Base-by-base conservation (phyloP, 345 rosid species). In the Boechera divaricarpa region DNA sequence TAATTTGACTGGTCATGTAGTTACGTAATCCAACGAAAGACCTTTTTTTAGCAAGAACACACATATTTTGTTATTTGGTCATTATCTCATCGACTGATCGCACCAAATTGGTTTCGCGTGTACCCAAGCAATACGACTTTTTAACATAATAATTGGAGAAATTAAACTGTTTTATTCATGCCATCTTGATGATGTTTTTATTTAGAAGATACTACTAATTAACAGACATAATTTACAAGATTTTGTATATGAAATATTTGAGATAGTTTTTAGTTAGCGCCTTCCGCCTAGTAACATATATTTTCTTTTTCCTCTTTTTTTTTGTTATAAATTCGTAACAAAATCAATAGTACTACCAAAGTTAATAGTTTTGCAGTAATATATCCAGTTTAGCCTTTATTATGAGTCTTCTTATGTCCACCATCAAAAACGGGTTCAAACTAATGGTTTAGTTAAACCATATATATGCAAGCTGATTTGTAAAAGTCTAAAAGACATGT, bases 61-160 rank as follows among this genome's bases (percentile, higher is more conserved):
- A 52, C 72, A 28, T 38, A 36, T 55, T 39, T 68, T 36, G 35
- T 67, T 15, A 21, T 38, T 13, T 26, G 48, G 13, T 38, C 72
- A 13, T 13, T 52, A 9, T 53, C 49, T 68, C 36, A 28, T 38
- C 9, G 9, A 10, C 42, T 31, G 55, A 49, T 47, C 52, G 52
- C 52, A 47, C 52, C 18, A n/a, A 6, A n/a, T n/a, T 47, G 52
- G 10, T 47, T 47, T 47, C 3, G 52, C 52, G 52, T 47, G 52
- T 47, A 47, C 8, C 52, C 52, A 47, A 47, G 21, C n/a, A 47
- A 47, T 47, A 47, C 52, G 52, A 47, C 52, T 47, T 45, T 45
- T 13, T 6, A 47, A n/a, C 21, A 47, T 47, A 47, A n/a, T 6
- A 15, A n/a, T n/a, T 47, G 52, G 52, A n/a, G 52, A 47, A 47